These are phyloP conservation scores for Aspergillus wentii DNA, from an alignment of 495 filamentous ascomycete genomes.

Conservation along the genomic window DNA sequence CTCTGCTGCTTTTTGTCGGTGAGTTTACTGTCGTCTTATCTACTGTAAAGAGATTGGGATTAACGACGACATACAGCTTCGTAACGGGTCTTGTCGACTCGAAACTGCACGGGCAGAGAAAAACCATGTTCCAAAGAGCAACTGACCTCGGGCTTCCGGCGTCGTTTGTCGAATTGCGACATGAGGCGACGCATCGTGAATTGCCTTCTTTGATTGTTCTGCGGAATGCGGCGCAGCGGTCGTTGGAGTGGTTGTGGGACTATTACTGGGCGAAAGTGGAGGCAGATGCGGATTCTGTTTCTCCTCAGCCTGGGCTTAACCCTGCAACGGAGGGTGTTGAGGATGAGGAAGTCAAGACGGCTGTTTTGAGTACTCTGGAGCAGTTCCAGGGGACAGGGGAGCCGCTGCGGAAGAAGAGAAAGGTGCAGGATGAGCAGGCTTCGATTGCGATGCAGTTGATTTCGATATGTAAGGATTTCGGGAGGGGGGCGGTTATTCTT, in stretches of 20 bases:
- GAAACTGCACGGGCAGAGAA: slow-evolving; percentile 59
- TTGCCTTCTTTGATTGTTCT: slow-evolving; percentile 70
- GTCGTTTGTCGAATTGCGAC: slow-evolving; percentile 83
- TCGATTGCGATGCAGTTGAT: slow-evolving; percentile 22
- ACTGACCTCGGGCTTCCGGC: slow-evolving; percentile 70
- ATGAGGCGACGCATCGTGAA: slow-evolving; percentile 86
- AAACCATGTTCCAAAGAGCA: slow-evolving; percentile 80
- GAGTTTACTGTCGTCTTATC: slow-evolving; percentile 10
- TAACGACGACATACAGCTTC: slow-evolving; percentile 65
- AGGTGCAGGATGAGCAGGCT: slow-evolving; percentile 17
- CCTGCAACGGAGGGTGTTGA: slow-evolving; percentile 9
- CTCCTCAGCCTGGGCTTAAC: neutral
- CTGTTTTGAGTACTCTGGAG: slow-evolving; percentile 15
- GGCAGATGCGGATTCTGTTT: neutral
- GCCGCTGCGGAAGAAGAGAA: slow-evolving; percentile 28
- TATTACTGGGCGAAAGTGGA: slow-evolving; percentile 66
- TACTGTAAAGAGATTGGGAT: neutral
- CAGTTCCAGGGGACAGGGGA: slow-evolving; percentile 8
- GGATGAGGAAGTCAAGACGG: slow-evolving; percentile 10
- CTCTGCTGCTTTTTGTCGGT: slow-evolving; percentile 58
- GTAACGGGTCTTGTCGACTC: slow-evolving; percentile 84
- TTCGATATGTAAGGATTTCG: slow-evolving; percentile 21
- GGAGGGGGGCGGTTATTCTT: slow-evolving; percentile 15
- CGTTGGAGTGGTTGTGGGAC: slow-evolving; percentile 80
- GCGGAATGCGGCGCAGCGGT: slow-evolving; percentile 57